Conservation (phyloP, 2,329 filamentous ascomycete species). For the Aspergillus latus region DNA sequence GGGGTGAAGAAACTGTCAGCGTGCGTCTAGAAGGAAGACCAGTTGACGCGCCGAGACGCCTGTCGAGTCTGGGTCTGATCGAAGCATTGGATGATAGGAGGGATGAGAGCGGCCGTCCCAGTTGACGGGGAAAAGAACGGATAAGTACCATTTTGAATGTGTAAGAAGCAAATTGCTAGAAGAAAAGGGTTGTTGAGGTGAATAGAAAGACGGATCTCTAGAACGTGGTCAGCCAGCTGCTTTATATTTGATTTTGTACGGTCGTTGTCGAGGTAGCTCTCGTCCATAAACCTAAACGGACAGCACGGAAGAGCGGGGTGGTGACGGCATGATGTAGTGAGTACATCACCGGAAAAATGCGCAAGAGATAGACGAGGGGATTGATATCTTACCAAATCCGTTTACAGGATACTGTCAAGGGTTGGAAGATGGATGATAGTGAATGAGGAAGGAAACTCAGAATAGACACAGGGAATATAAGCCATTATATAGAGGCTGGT, state of each 20-base stretch:
- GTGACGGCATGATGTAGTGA: constrained; percentile 6
- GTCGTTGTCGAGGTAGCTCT: neutral
- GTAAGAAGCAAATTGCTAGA: constrained; percentile 4
- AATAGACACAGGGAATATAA: constrained; percentile 13
- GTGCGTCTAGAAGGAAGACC: constrained; percentile 55
- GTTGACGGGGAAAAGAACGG: constrained; percentile 58
- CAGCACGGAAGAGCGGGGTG: constrained; percentile 8
- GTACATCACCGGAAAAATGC: neutral
- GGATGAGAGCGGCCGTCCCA: constrained; percentile 56
- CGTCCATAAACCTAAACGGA: constrained; percentile 6
- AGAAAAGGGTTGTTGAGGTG: neutral
- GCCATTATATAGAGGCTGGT: constrained; percentile 22
- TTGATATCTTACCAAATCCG: constrained; percentile 12
- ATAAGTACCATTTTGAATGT: constrained; percentile 61
- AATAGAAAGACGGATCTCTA: neutral
- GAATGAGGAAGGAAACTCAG: constrained; percentile 11
- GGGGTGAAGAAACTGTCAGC: constrained; percentile 64
- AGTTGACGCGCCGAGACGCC: constrained; percentile 37
- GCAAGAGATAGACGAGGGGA: neutral
- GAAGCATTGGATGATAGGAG: constrained; percentile 46
- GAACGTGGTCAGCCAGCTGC: constrained; percentile 15
- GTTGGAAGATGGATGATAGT: neutral
- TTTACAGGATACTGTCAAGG: neutral
- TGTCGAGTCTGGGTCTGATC: constrained; percentile 32
- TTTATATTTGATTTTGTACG: constrained; percentile 7